These are phyloP conservation scores for Gracilaria domingensis DNA, from an alignment of 23 red algal species.

Conservation along the genomic window DNA sequence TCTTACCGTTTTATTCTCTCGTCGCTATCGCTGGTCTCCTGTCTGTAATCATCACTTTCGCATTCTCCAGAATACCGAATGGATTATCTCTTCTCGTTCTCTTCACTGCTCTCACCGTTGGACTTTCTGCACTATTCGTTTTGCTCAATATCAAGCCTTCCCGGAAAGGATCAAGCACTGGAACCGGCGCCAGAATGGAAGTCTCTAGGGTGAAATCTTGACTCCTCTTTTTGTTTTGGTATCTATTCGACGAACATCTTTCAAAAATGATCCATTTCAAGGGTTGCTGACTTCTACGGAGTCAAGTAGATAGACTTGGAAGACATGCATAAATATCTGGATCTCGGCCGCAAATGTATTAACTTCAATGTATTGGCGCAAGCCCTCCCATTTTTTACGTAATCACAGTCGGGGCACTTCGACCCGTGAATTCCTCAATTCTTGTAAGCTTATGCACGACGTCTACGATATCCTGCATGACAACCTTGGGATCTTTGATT, in stretches of 20 bases:
- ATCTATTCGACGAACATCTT: too few relatives aligned
- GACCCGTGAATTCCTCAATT: constrained; percentile 72
- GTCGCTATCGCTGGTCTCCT: constrained; percentile 27
- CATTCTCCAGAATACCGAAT: constrained; percentile 64
- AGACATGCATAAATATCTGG: not conserved
- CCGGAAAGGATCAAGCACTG: constrained; percentile 31
- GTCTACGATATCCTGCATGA: constrained; percentile 66
- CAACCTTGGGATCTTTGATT: constrained; percentile 49
- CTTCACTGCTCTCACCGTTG: constrained; percentile 26
- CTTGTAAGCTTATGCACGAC: constrained; percentile 59
- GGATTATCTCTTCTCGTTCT: constrained; percentile 41
- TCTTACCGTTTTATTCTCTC: constrained; percentile 51
- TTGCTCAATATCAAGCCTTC: constrained; percentile 59
- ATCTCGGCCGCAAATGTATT: not conserved
- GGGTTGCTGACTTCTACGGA: not conserved
- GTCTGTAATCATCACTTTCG: constrained; percentile 31
- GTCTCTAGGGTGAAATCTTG: constrained; percentile 4
- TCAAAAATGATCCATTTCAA: not conserved
- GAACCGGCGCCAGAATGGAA: not conserved
- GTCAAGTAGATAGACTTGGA: constrained; percentile 7
- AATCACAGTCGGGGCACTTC: constrained; percentile 68
- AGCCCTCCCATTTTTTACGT: constrained; percentile 37
- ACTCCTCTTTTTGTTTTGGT: not conserved
- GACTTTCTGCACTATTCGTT: constrained; percentile 33
- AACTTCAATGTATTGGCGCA: not conserved